phyloP scores from a whole-genome alignment of 1,284 basidiomycete species.

The Ustanciosporium gigantosporum region DNA sequence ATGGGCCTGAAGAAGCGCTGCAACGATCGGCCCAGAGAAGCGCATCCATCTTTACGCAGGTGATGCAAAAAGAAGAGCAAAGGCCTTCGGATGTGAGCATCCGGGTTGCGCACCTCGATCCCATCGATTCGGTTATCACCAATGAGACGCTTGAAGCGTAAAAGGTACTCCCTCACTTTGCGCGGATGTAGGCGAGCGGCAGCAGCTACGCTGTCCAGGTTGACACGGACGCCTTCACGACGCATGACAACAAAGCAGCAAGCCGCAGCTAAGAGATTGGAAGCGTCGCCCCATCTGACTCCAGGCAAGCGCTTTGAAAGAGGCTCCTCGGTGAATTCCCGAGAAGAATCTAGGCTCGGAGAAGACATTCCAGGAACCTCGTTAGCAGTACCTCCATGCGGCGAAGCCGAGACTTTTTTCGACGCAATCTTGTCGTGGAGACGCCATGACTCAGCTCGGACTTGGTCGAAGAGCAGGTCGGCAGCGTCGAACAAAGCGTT shows the following conservation, averaged over 20 bases:
- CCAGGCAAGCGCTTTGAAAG: no score
- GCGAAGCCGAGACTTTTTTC: neutral
- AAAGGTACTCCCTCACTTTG: constrained; percentile 8
- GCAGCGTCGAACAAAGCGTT: constrained; percentile 9
- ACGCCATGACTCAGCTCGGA: neutral
- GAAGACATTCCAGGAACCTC: no score
- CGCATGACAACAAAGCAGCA: constrained; percentile 33
- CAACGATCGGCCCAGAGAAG: neutral
- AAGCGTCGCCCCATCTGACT: constrained; percentile 18
- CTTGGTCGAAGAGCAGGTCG: constrained; percentile 26
- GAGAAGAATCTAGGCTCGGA: no score
- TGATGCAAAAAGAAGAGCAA: constrained; percentile 18
- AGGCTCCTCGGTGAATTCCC: no score
- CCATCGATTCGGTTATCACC: constrained; percentile 2
- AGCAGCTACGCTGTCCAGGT: constrained; percentile 12
- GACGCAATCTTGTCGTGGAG: neutral
- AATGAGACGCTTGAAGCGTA: constrained; percentile 12
- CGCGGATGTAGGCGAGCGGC: constrained; percentile 8
- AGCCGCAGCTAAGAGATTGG: constrained; percentile 18
- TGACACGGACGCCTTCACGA: constrained; percentile 11
- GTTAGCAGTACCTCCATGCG: neutral
- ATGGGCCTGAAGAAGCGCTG: no score
- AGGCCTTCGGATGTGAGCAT: constrained; percentile 10
- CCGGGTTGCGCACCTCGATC: constrained; percentile 18
- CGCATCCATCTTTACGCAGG: neutral